Percentiles rank a stretch among this genome's conserved stretches.
Conservation (phyloP, 202 grass and related monocot genomes). For the Schoenoplectus tabernaemontani region DNA sequence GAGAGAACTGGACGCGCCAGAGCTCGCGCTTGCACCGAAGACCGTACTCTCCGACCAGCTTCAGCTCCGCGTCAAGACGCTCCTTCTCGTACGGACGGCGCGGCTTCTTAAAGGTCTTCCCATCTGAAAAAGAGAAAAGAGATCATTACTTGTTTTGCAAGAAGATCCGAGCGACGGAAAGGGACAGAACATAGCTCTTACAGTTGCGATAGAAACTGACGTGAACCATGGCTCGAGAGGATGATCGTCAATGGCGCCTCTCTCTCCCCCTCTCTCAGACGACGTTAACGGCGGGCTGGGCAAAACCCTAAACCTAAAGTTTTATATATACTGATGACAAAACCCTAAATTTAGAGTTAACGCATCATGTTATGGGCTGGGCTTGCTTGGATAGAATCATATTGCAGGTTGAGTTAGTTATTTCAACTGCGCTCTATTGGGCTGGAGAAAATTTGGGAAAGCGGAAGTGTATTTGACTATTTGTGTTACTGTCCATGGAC, state of each 20-base stretch:
- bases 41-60: constrained; percentile 63
- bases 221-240: constrained; percentile 34
- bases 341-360: constrained; percentile 15
- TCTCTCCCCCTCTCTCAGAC: background rate
- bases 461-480: too few species aligned
- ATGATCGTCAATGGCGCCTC: too few species aligned
- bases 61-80: constrained; percentile 57
- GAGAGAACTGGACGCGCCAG: constrained; percentile 59
- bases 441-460: background rate
- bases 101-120: constrained; percentile 78
- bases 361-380: constrained; percentile 15
- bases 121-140: constrained; percentile 28
- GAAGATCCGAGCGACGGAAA: background rate
- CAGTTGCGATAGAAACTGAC: constrained; percentile 52
- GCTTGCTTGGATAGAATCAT: background rate
- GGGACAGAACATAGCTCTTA: constrained; percentile 8
- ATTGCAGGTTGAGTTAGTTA: background rate
- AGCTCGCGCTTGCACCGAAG: constrained; percentile 66
- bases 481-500: too few species aligned
- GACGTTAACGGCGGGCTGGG: constrained; percentile 13
- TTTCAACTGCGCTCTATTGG: background rate
- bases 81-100: constrained; percentile 70
- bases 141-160: background rate
- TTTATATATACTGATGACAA: background rate
- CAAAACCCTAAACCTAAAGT: constrained; percentile 43